A percentile compares a stretch with the other conserved stretches of the same genome.
Evolutionary conservation across 2,329 filamentous ascomycete species (phyloP).

Genomic region (Cladosporium sp.): DNA sequence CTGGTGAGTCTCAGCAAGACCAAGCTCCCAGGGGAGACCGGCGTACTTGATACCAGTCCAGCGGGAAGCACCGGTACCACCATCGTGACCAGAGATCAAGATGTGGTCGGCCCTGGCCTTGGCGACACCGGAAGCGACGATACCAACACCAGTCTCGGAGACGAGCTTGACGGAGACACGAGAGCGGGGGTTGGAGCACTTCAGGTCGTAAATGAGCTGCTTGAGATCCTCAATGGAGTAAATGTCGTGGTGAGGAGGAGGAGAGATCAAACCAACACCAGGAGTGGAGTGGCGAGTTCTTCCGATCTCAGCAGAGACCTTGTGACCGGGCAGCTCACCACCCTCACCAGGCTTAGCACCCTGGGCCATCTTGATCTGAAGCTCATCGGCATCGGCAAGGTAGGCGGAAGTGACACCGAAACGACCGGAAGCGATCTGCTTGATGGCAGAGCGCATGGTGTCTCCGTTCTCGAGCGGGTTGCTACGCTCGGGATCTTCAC

Average conservation of each 20-base stretch:
- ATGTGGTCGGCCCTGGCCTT: slow-evolving; percentile 98
- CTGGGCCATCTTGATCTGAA: slow-evolving; percentile 99
- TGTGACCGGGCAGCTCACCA: slow-evolving; percentile 95
- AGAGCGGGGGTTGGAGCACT: slow-evolving; percentile 90
- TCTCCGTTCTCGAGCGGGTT: slow-evolving; percentile 86
- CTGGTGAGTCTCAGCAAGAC: slow-evolving; percentile 95
- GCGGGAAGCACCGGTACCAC: slow-evolving; percentile 91
- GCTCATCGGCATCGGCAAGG: slow-evolving; percentile 89
- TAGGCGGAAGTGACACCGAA: slow-evolving; percentile 97
- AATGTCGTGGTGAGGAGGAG: slow-evolving; percentile 95
- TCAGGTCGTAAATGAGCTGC: slow-evolving; percentile 95
- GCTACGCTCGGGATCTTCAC: slow-evolving; percentile 90
- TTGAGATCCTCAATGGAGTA: slow-evolving; percentile 98
- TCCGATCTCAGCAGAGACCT: slow-evolving; percentile 91
- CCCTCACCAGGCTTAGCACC: slow-evolving; percentile 97
- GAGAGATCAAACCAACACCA: slow-evolving; percentile 93
- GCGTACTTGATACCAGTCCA: slow-evolving; percentile 99
- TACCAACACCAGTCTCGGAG: slow-evolving; percentile 95
- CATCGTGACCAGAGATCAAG: slow-evolving; percentile 93
- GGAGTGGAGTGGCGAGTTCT: slow-evolving; percentile 94
- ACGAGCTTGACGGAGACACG: slow-evolving; percentile 96
- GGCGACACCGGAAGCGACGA: slow-evolving; percentile 94
- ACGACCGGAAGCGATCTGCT: slow-evolving; percentile 93
- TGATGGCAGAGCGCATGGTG: slow-evolving; percentile 96
- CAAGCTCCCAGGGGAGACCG: slow-evolving; percentile 93